These are phyloP conservation scores for Candolleomyces eurysporus DNA, from an alignment of 768 basidiomycete genomes.

Conservation along the genomic window DNA sequence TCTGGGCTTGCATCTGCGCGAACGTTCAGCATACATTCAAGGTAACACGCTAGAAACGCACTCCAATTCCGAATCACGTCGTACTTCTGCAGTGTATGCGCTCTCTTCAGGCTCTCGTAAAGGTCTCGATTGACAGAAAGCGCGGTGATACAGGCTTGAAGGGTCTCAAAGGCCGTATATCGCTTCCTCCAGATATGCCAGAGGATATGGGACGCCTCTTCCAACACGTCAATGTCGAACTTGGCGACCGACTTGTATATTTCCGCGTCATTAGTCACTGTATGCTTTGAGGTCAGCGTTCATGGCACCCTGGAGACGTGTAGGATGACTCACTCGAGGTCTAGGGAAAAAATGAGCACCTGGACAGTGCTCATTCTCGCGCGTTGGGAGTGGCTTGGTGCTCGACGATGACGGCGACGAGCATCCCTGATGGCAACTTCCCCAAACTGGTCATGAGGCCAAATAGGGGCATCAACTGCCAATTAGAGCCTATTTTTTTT, in stretches of 20 bases:
- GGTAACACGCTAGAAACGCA: slow-evolving; percentile 12
- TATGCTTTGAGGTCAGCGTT: background rate
- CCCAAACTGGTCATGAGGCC: no score
- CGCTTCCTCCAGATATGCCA: slow-evolving; percentile 37
- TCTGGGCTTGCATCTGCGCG: slow-evolving; percentile 8
- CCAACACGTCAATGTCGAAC: slow-evolving; percentile 34
- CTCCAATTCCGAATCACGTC: slow-evolving; percentile 33
- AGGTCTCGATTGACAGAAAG: slow-evolving; percentile 28
- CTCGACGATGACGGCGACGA: no score
- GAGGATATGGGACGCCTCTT: slow-evolving; percentile 40
- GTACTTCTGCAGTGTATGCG: slow-evolving; percentile 27
- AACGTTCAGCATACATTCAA: background rate
- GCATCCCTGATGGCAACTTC: no score
- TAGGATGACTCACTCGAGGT: background rate
- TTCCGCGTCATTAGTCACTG: slow-evolving; percentile 22
- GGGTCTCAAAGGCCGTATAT: slow-evolving; percentile 25
- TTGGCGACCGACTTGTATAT: slow-evolving; percentile 28
- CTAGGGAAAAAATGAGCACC: background rate
- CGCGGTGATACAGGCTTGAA: slow-evolving; percentile 32
- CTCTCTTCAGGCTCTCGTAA: slow-evolving; percentile 31
- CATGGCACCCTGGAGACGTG: background rate
- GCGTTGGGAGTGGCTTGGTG: background rate
- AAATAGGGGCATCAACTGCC: no score
- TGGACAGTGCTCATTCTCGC: background rate
- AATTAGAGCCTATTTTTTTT: no score